These are phyloP conservation scores for Venturia carpophila DNA, from an alignment of 2,329 filamentous ascomycete genomes.

Conservation along the genomic window DNA sequence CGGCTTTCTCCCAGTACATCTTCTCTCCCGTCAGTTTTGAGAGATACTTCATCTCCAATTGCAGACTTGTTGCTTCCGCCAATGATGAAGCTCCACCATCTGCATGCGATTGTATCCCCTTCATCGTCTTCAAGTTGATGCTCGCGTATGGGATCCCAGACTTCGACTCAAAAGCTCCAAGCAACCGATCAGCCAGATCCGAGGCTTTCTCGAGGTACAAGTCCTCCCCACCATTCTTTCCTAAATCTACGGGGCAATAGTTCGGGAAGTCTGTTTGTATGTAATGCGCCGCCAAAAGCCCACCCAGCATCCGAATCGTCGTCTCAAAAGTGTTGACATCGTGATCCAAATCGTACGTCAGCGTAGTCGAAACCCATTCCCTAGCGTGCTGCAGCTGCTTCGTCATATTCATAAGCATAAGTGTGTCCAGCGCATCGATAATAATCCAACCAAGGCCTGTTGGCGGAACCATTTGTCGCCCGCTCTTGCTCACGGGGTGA, in stretches of 20 bases:
- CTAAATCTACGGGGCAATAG: slow-evolving; percentile 66
- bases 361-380: slow-evolving; percentile 73
- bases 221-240: slow-evolving; percentile 69
- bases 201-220: slow-evolving; percentile 93
- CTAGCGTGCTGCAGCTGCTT: slow-evolving; percentile 74
- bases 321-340: slow-evolving; percentile 98
- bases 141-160: slow-evolving; percentile 87
- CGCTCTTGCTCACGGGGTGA: slow-evolving; percentile 70
- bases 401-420: slow-evolving; percentile 98
- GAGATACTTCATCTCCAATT: slow-evolving; percentile 95
- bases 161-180: slow-evolving; percentile 78
- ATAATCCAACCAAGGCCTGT: slow-evolving; percentile 97
- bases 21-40: slow-evolving; percentile 89
- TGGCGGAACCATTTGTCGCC: slow-evolving; percentile 69
- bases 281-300: slow-evolving; percentile 87
- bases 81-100: slow-evolving; percentile 87
- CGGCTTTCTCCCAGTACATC: slow-evolving; percentile 83
- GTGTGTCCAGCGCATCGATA: slow-evolving; percentile 86
- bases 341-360: slow-evolving; percentile 86
- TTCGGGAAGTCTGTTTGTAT: slow-evolving; percentile 75
- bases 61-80: slow-evolving; percentile 82
- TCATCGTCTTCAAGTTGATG: slow-evolving; percentile 70
- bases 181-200: slow-evolving; percentile 78
- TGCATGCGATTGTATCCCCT: slow-evolving; percentile 72
- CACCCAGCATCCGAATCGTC: slow-evolving; percentile 94